Evolutionary conservation across 805 yeast genomes (phyloP), one percentile per base, ranked within the genome.

Genomic region (Lachancea quebecensis): DNA sequence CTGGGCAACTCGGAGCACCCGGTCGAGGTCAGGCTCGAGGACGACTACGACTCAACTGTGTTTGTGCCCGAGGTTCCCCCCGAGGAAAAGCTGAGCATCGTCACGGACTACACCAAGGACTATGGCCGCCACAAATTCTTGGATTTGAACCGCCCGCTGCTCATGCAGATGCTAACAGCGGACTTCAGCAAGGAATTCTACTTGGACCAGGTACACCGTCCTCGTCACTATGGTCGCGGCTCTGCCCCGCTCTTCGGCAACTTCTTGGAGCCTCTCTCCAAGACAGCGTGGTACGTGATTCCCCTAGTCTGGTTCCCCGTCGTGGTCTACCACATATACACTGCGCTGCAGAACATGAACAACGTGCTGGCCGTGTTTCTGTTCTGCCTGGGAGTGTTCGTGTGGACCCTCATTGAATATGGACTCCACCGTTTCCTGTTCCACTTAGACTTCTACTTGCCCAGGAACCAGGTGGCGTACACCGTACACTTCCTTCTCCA

Each of bases 171-270:
- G 38, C 67, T 88, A 45, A 72, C 77, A 49, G 80, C 89, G 35
- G 74, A 76, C 31, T 93, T 89, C 73, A 61, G 85, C 35, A 91
- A 86, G 62, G 95, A 87, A 36, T 91, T 93, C 59, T 93, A 93
- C 65, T 73, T 93, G 60, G 96, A 89, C 62, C 97, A 93, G 68
- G 93, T 93, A 36, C 99, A 93, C 66, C 81, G 97, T 67, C 99
- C 99, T 44, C 82, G 99, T 63, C 99, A 93, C 66, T 93, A 90
- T 62, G 98, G 98, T 53, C 82, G 89, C 62, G 97, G 96, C 10
- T 87, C 96, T 2, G 99, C 99, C 10, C 96, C 90, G 6, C 64
- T 93, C 44, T 93, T 93, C 66, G 99, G 99, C 40, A 89, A 90
- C 67, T 85, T 91, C 65, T 70, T 93, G 49, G 99, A 93, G 68